A percentile compares a stretch with the other conserved stretches of the same genome.
Conservation (phyloP, 176 grass and related monocot species). For the Carex pumila region DNA sequence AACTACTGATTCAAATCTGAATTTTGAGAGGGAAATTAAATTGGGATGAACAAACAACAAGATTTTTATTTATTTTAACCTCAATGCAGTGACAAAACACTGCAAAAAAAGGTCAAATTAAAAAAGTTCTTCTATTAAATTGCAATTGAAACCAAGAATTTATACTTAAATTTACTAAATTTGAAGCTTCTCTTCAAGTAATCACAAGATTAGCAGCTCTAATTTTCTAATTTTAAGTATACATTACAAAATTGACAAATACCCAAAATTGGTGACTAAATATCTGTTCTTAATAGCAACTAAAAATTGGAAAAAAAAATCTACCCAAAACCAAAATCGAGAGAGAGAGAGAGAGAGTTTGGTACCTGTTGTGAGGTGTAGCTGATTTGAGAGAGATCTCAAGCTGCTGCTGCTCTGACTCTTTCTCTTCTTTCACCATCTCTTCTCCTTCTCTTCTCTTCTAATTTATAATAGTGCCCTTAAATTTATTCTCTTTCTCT, state of each 20-base stretch:
- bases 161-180: too few relatives aligned
- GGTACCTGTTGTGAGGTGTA: conserved; percentile 28
- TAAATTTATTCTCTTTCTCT: neutral
- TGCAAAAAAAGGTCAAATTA: too few relatives aligned
- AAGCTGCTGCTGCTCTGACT: neutral
- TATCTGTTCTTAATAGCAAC: neutral
- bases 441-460: neutral
- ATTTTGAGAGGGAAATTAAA: too few relatives aligned
- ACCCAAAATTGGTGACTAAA: neutral
- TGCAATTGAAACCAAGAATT: too few relatives aligned
- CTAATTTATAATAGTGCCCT: too few relatives aligned
- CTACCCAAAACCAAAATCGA: neutral
- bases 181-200: too few relatives aligned
- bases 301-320: neutral
- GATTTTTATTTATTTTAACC: neutral
- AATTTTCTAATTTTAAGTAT: too few relatives aligned
- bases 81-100: too few relatives aligned
- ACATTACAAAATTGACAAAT: neutral
- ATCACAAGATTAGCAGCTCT: too few relatives aligned
- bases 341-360: neutral
- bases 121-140: too few relatives aligned
- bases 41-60: too few relatives aligned
- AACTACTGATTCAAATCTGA: too few relatives aligned
- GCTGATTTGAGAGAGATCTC: conserved; percentile 31
- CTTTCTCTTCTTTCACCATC: neutral